Base-by-base conservation (phyloP, 352 stramenopile genomes). In the Pythium myriotylum region DNA sequence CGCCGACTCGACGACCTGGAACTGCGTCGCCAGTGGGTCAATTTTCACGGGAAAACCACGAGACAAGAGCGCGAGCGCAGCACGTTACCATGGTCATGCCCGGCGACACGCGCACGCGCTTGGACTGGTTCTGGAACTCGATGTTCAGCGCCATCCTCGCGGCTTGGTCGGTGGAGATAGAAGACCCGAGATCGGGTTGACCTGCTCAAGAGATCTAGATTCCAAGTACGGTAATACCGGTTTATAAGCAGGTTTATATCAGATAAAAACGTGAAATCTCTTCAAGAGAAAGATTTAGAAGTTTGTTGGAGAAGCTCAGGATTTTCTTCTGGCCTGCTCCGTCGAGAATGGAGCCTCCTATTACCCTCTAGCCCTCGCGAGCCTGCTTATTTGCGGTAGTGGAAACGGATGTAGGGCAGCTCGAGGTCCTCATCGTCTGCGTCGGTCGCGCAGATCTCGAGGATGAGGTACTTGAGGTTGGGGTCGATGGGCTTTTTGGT, bases 371-470 rank as follows among this genome's bases (percentile, higher is more conserved):
- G n/a, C n/a, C n/a, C n/a, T n/a, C n/a, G n/a, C n/a, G n/a, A n/a
- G n/a, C n/a, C n/a, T n/a, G 37, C 7, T 60, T 40, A 73, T 59
- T 73, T 65, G 54, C 77, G 84, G 71, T 86, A 92, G 67, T 90
- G 85, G 75, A 92, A 96, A 47, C 90, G 86, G 52, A 99, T 77
- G 76, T 98, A 98, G 1, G 96, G 96, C 27, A 99, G 70, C 66
- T 99, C 96, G 40, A 99, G 82, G 54, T 99, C 96, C 72, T 98
- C 95, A 53, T 92, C 95, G 5, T 98, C 95, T 29, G 89, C 81
- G 68, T 99, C 95, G 62, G 96, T 98, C n/a, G 91, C 92, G 73
- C 97, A 98, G 13, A 98, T 83, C 74, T 99, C 96, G 27, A 99
- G 82, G 53, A 97, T 97, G 43, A 99, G 77, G 63, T 98, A 99